phyloP scores from a whole-genome alignment of 257 asterid genomes.

The Nicotiana paniculata region DNA sequence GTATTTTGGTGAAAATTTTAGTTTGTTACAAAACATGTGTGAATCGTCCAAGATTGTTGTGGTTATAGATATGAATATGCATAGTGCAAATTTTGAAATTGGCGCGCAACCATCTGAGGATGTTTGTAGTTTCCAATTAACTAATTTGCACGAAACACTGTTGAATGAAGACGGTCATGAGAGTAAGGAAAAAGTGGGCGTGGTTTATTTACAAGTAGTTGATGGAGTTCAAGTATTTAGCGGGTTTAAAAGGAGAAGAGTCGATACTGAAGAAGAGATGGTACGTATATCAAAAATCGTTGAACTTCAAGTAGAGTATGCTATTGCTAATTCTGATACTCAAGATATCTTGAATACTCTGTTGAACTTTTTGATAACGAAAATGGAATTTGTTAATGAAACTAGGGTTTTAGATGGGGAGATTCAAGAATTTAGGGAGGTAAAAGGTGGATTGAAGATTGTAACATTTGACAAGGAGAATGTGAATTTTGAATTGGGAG shows the following conservation, averaged over 20 bases:
- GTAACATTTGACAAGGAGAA: neutral
- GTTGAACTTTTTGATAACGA: neutral
- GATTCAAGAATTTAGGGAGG: neutral
- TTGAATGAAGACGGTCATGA: neutral
- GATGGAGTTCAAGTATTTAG: neutral
- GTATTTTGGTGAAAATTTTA: neutral
- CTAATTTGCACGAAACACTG: neutral
- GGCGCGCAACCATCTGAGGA: neutral
- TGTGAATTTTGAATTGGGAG: neutral
- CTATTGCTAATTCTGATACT: neutral
- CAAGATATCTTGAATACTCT: neutral
- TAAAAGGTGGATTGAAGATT: neutral
- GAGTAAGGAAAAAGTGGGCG: neutral
- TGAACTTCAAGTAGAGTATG: neutral
- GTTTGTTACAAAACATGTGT: too few species aligned
- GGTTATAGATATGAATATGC: neutral
- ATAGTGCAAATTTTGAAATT: neutral
- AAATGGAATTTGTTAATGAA: neutral
- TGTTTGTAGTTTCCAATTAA: neutral
- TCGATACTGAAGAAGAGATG: too few species aligned
- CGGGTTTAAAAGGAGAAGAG: neutral
- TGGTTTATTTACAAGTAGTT: neutral
- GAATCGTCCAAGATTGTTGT: neutral
- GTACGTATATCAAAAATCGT: neutral
- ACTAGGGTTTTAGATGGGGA: neutral